Evolutionary conservation across 2,329 filamentous ascomycete species (phyloP).

Genomic region (Gnomoniopsis sp.): DNA sequence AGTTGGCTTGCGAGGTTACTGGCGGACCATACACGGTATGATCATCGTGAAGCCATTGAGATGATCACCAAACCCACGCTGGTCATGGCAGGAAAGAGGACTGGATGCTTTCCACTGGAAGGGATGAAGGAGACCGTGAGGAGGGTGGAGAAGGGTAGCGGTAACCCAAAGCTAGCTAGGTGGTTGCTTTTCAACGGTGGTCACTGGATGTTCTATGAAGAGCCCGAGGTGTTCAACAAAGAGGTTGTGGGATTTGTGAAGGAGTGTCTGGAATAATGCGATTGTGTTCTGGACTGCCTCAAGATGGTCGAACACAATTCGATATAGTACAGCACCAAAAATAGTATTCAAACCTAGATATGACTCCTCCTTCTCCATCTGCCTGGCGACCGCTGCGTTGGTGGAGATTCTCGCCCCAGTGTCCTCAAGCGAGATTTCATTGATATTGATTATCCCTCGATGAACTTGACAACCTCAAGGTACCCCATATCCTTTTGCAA

Average conservation of each 20-base stretch:
- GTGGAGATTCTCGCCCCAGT: too few relatives aligned
- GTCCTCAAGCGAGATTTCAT: too few relatives aligned
- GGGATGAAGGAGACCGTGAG: conserved; percentile 35
- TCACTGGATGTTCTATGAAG: conserved; percentile 40
- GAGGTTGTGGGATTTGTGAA: conserved; percentile 31
- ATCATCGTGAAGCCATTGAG: conserved; percentile 38
- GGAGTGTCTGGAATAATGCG: not conserved
- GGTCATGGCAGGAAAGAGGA: conserved; percentile 33
- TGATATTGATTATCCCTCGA: too few relatives aligned
- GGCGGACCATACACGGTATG: conserved; percentile 38
- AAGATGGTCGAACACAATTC: too few relatives aligned
- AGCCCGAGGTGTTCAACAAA: conserved; percentile 33
- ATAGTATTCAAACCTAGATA: too few relatives aligned
- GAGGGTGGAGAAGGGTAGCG: conserved; percentile 24
- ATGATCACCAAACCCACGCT: conserved; percentile 30
- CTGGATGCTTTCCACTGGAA: conserved; percentile 36
- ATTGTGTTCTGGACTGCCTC: not conserved
- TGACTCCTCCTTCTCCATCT: too few relatives aligned
- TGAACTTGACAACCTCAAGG: too few relatives aligned
- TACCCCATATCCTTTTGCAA: too few relatives aligned
- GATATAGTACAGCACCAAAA: too few relatives aligned
- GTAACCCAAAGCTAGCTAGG: conserved; percentile 21
- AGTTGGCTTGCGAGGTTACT: conserved; percentile 35
- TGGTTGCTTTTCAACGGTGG: conserved; percentile 32
- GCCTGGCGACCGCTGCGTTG: too few relatives aligned